Evolutionary conservation across 2,329 filamentous ascomycete genomes (phyloP).

Genomic region (Ophiostoma ulmi): DNA sequence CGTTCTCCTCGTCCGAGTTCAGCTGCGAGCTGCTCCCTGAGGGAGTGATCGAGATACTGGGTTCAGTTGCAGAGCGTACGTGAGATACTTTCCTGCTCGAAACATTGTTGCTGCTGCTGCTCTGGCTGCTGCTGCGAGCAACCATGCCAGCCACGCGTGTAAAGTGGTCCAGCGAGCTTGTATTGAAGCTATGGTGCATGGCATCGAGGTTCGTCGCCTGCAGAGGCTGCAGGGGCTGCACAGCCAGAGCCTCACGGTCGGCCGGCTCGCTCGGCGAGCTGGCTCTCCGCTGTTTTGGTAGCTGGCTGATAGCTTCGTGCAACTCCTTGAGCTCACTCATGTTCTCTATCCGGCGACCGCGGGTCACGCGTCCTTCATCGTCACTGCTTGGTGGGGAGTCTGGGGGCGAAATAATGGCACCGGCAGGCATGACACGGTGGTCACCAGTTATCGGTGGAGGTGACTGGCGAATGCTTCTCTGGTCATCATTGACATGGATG

Average conservation of each 20-base stretch:
- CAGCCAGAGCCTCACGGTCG: slow-evolving; percentile 36
- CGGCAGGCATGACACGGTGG: slow-evolving; percentile 63
- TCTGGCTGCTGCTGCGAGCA: slow-evolving; percentile 37
- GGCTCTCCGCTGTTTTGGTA: slow-evolving; percentile 61
- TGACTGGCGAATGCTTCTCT: slow-evolving; percentile 66
- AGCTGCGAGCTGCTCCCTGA: slow-evolving; percentile 48
- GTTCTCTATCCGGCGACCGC: slow-evolving; percentile 44
- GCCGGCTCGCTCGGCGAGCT: slow-evolving; percentile 48
- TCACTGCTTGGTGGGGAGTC: slow-evolving; percentile 78
- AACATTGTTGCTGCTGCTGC: slow-evolving; percentile 34
- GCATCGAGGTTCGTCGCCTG: slow-evolving; percentile 32
- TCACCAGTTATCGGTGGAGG: slow-evolving; percentile 73
- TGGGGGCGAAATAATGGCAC: slow-evolving; percentile 84
- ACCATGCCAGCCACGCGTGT: slow-evolving; percentile 29
- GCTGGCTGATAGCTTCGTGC: slow-evolving; percentile 75
- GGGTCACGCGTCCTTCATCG: slow-evolving; percentile 48
- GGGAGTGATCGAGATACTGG: slow-evolving; percentile 43
- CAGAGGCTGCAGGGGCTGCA: slow-evolving; percentile 36
- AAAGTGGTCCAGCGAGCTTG: slow-evolving; percentile 42
- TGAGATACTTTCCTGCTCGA: slow-evolving; percentile 42
- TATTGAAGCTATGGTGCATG: slow-evolving; percentile 47
- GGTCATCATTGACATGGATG: slow-evolving; percentile 15
- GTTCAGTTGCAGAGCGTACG: slow-evolving; percentile 53
- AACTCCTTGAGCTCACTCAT: slow-evolving; percentile 64
- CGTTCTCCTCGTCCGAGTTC: slow-evolving; percentile 56